Conservation (phyloP, 2,329 filamentous ascomycete genomes). For the Penicillium sp. region DNA sequence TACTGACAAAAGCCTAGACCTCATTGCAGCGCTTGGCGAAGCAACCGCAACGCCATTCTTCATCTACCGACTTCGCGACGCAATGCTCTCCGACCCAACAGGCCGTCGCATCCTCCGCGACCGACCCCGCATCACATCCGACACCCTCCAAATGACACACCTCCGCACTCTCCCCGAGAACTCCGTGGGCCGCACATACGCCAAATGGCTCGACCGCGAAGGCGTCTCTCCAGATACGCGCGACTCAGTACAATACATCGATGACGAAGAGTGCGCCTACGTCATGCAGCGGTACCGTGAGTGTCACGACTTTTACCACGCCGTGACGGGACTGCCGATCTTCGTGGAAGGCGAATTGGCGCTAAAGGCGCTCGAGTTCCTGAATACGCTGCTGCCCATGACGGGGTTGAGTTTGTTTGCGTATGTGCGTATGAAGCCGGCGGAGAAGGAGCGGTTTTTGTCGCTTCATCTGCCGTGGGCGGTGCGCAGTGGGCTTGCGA, state of each 20-base stretch:
- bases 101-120: conserved; percentile 88
- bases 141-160: conserved; percentile 59
- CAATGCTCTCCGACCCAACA: conserved; percentile 78
- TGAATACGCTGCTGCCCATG: conserved; percentile 92
- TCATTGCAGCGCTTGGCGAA: conserved; percentile 92
- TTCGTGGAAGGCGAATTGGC: conserved; percentile 95
- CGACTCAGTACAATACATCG: conserved; percentile 76
- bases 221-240: conserved; percentile 90
- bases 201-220: conserved; percentile 86
- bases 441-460: conserved; percentile 62
- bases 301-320: conserved; percentile 97
- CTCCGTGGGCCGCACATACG: conserved; percentile 77
- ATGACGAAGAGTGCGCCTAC: conserved; percentile 93
- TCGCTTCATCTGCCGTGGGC: conserved; percentile 75
- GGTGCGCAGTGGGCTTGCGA: conserved; percentile 68
- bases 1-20: conserved; percentile 52
- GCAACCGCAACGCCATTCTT: conserved; percentile 93
- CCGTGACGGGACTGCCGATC: conserved; percentile 81
- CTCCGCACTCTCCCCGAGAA: conserved; percentile 68
- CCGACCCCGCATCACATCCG: conserved; percentile 78
- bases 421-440: conserved; percentile 57
- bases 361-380: conserved; percentile 96
- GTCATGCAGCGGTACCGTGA: conserved; percentile 98
- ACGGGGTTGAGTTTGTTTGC: conserved; percentile 80
- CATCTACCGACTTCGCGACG: conserved; percentile 81